Conservation (phyloP, 2,329 filamentous ascomycete genomes). For the Cladophialophora bantiana region DNA sequence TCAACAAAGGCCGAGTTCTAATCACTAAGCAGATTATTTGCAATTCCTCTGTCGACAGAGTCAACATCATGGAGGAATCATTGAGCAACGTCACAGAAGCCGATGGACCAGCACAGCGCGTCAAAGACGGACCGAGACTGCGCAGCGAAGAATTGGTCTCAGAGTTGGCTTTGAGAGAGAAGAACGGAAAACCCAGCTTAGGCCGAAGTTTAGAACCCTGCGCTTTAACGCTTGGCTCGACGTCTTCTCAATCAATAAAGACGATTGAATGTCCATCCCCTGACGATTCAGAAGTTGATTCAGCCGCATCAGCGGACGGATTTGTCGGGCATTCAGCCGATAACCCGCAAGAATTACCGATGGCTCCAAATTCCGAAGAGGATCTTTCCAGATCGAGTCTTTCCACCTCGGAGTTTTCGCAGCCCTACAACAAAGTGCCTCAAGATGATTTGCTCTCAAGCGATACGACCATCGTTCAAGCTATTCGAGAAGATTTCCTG, state of each 20-base stretch:
- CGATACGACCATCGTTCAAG: slow-evolving; percentile 12
- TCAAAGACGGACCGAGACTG: slow-evolving; percentile 10
- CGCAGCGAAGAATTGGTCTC: background rate
- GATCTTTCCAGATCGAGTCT: slow-evolving; percentile 2
- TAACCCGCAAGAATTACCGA: slow-evolving; percentile 8
- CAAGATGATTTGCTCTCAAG: slow-evolving; percentile 7
- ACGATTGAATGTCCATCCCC: slow-evolving; percentile 10
- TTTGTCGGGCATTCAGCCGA: slow-evolving; percentile 10
- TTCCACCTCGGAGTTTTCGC: slow-evolving; percentile 6
- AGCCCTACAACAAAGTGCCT: slow-evolving; percentile 7
- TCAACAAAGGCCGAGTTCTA: slow-evolving; percentile 4
- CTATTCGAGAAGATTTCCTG: slow-evolving; percentile 7
- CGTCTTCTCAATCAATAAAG: slow-evolving; percentile 12
- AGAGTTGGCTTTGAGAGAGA: slow-evolving; percentile 10
- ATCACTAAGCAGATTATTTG: slow-evolving; percentile 7
- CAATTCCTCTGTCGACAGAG: slow-evolving; percentile 8
- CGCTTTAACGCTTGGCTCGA: slow-evolving; percentile 14
- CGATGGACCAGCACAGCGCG: slow-evolving; percentile 1
- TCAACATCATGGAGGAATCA: slow-evolving; percentile 15
- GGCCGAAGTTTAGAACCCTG: slow-evolving; percentile 9
- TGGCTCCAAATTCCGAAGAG: background rate
- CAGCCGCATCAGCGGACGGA: slow-evolving; percentile 11
- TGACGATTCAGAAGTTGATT: slow-evolving; percentile 15
- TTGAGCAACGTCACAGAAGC: slow-evolving; percentile 12
- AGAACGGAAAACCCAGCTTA: background rate